Evolutionary conservation across 192 early-diverging fungal genomes (phyloP), one percentile per base, ranked within the genome.

Genomic region (Umbelopsis isabellina): DNA sequence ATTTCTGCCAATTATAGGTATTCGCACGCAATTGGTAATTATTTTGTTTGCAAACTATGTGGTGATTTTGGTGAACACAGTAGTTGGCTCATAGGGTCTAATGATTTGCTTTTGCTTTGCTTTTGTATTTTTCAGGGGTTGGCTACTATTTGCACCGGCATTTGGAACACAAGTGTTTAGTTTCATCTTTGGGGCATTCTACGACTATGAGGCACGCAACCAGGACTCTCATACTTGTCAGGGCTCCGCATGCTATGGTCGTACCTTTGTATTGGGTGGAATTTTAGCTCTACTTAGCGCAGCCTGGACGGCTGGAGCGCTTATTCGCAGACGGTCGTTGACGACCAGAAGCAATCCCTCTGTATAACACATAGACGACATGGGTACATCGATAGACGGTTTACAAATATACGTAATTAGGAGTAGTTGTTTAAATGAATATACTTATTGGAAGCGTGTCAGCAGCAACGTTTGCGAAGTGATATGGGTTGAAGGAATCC

Each of bases 121-220:
- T 70, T 4, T 46, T 18, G 27, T n/a, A n/a, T 20, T 13, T 61
- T 22, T 5, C 41, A 70, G 69, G 76, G 76, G 76, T 11, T 70
- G 58, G 50, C n/a, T 78, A 18, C 67, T 78, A n/a, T 78, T 72
- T 73, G 76, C 76, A 35, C 76, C 76, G 33, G 76, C 76, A 2
- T 53, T 78, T 21, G 76, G 76, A 9, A 78, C 72, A 49, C 76
- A 78, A 46, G 2, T 67, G 9, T 78, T 78, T 12, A 78, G 73
- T 46, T 21, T 78, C 13, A 67, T 78, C 13, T 78, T 78, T 73
- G 76, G 72, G 15, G 41, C 69, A 11, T 49, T 78, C 16, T 78
- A 78, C 30, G 76, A 70, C n/a, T 33, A 27, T 2, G 49, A 78
- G n/a, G 72, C 76, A 15, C 22, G 49, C 25, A 53, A 66, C 16